Base-by-base conservation (phyloP, 2,329 filamentous ascomycete species). In the Talaromyces verruculosus region DNA sequence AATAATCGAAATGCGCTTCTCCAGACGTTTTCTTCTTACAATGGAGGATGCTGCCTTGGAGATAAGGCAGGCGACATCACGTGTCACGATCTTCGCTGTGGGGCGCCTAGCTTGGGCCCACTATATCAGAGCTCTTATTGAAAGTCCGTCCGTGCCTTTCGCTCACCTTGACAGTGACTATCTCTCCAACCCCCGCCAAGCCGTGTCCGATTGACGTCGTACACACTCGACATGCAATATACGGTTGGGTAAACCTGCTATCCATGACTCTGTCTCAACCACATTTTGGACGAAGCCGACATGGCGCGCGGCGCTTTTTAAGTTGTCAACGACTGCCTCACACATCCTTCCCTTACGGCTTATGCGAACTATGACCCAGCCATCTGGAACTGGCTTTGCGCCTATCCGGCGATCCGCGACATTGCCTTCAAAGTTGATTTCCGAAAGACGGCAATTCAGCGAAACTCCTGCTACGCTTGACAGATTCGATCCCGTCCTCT, bases 401-500 rank as follows among this genome's bases (percentile, higher is more conserved):
- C 69, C 73, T 47, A 67, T 77, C 58, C 76, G 76, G 57, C 76
- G 77, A 59, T 76, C 76, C 39, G 68, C 73, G 43, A 79, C 78
- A 43, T 72, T 79, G 53, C 77, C 78, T 45, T 71, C 75, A 45
- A 78, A 75, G 64, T 68, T 77, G 67, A 74, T 72, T 5, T 69
- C 72, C 11, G 70, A 68, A 30, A 69, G 71, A 37, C 63, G 47
- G 5, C 30, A 15, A 15, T 45, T 53, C 8, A 72, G 69, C 65
- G 74, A 75, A 61, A 72, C 69, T 64, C 68, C 75, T n/a, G 69
- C 69, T 13, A 71, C 71, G 15, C 66, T 68, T 41, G 70, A 72
- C 49, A 69, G 69, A 15, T 75, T 77, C 4, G 78, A 80, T 63
- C 75, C 78, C 64, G 73, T 81, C 64, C 84, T 96, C 5, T 95